Base-by-base conservation (phyloP, 768 basidiomycete genomes). In the Ramaria sp. region DNA sequence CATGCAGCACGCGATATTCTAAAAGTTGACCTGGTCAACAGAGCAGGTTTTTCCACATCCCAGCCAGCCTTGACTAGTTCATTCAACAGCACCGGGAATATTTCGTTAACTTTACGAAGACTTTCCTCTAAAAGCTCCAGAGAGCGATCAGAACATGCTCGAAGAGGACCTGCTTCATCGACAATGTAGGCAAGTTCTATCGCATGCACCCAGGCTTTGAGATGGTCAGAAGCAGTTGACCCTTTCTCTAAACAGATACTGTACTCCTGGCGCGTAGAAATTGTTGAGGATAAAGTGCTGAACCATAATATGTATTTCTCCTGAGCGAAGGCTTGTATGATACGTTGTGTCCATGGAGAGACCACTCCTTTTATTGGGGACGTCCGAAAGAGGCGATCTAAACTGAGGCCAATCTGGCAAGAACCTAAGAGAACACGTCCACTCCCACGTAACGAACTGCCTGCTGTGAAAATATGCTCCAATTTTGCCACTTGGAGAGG, bases 281-380 rank as follows among this genome's bases (percentile, higher is more conserved):
- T 15, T 24, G 30, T 34, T 54, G 52, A 34, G 34, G 16, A 71
- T 60, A 44, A 56, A 66, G 38, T 16, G 42, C 30, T 36, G 62
- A 76, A 74, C 73, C 80, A 82, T 25, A 85, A 60, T 18, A 81
- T 60, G 58, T 80, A 85, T 49, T 66, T 66, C 59, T 82, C 77
- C 13, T 66, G 57, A 10, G 59, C 56, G 58, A 78, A 78, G 13
- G 76, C 52, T 3, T 68, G 59, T 15, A 81, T 58, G 2, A 77
- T 56, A 18, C 66, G 62, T 3, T 58, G 53, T 43, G 58, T 50
- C 37, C 36, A 43, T 43, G 49, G 7, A 57, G 58, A 0, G 25
- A 56, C 3, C 53, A 4, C 51, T 38, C 16, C 62, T 30, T 13
- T 24, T 34, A 5, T 27, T 56, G 25, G 58, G 56, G 12, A 60